A percentile compares a stretch with the other conserved stretches of the same genome.
These are phyloP conservation scores for Backusella luteola DNA, from an alignment of 192 early-diverging fungal genomes.

Conservation along the genomic window DNA sequence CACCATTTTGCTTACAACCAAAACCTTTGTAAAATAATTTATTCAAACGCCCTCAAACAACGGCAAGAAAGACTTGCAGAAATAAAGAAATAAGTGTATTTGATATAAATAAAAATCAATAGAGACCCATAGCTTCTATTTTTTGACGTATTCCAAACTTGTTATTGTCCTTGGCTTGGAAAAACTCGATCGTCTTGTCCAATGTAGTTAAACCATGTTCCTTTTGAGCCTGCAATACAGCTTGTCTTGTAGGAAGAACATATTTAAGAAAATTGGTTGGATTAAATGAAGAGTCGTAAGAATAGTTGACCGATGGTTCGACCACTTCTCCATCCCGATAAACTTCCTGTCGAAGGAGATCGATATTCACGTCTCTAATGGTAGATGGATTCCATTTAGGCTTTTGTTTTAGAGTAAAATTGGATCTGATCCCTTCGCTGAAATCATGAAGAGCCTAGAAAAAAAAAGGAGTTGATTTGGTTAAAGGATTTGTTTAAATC, in stretches of 20 bases:
- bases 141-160: conserved; percentile 74
- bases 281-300: conserved; percentile 33
- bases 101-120: too few relatives aligned
- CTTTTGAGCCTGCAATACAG: conserved; percentile 46
- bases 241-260: conserved; percentile 61
- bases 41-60: neutral
- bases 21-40: neutral
- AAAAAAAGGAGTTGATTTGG: neutral
- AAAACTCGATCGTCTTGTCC: conserved; percentile 57
- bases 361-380: conserved; percentile 44
- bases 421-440: conserved; percentile 79
- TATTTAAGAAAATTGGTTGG: conserved; percentile 58
- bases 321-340: conserved; percentile 37
- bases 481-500: too few relatives aligned
- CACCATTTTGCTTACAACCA: neutral
- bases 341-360: conserved; percentile 38
- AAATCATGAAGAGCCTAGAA: conserved; percentile 73
- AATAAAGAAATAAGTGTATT: neutral
- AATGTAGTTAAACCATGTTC: conserved; percentile 14
- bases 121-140: conserved; percentile 44
- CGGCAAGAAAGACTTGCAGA: neutral
- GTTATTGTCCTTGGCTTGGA: conserved; percentile 44
- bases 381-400: conserved; percentile 77
- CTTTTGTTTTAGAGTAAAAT: conserved; percentile 63
- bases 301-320: conserved; percentile 31